A percentile compares a stretch with the other conserved stretches of the same genome.
Evolutionary conservation across 1,284 basidiomycete genomes (phyloP).

Genomic region (Veloporphyrellus conicus): DNA sequence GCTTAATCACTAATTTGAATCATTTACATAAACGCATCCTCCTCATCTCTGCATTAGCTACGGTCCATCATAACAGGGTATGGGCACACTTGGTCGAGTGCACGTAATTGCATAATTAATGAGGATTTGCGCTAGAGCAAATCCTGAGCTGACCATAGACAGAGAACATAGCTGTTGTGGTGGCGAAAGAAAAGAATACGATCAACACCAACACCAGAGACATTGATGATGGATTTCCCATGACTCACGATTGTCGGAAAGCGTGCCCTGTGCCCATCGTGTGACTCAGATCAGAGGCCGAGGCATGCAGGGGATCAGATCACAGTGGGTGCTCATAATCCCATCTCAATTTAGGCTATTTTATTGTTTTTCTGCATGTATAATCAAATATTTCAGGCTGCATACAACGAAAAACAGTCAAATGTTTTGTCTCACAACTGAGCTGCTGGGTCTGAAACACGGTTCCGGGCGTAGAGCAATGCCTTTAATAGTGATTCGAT

Average conservation of each 20-base stretch:
- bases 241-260: neutral
- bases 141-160: neutral
- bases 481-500: constrained; percentile 2
- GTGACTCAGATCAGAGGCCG: neutral
- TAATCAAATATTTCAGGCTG: neutral
- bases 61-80: no score
- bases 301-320: no score
- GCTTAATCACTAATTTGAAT: no score
- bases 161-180: neutral
- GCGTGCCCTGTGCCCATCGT: neutral
- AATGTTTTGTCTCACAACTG: no score
- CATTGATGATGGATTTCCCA: neutral
- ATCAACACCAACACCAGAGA: neutral
- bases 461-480: constrained; percentile 14
- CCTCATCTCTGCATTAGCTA: no score
- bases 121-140: neutral
- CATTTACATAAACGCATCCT: no score
- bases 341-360: neutral
- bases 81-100: neutral
- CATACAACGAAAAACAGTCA: no score
- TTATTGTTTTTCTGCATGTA: neutral
- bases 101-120: neutral
- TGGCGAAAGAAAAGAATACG: neutral
- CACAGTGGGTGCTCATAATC: no score
- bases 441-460: neutral